Conservation (phyloP, 805 yeast species). For the Komagataella phaffii region DNA sequence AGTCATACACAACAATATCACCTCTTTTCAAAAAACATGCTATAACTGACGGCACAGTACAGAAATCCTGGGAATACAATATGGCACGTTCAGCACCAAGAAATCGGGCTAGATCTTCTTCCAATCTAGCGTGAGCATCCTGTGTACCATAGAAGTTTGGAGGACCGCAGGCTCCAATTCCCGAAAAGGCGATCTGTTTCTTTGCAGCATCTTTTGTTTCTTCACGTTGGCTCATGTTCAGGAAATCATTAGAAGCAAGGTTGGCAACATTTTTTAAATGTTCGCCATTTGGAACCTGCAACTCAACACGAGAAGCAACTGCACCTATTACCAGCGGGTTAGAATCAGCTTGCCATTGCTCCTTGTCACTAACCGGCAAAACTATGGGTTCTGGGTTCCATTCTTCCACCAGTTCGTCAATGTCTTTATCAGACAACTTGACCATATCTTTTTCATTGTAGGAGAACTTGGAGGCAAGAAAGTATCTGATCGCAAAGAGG, state of each 20-base stretch:
- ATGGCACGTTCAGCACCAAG: conserved; percentile 71
- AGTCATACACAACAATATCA: conserved; percentile 81
- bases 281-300: conserved; percentile 15
- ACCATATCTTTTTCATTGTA: conserved; percentile 63
- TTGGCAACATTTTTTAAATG: conserved; percentile 33
- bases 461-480: conserved; percentile 63
- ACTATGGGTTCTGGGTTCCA: conserved; percentile 90
- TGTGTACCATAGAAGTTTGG: conserved; percentile 96
- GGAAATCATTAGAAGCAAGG: conserved; percentile 59
- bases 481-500: conserved; percentile 74
- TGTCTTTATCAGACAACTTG: conserved; percentile 43
- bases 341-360: conserved; percentile 47
- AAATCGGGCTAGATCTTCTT: conserved; percentile 60
- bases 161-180: conserved; percentile 98
- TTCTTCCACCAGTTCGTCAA: conserved; percentile 73
- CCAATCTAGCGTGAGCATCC: conserved; percentile 75
- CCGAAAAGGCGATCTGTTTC: conserved; percentile 48
- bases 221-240: conserved; percentile 40
- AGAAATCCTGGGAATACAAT: conserved; percentile 85
- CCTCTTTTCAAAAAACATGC: conserved; percentile 95
- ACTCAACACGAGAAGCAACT: conserved; percentile 24
- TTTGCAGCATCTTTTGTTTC: conserved; percentile 39
- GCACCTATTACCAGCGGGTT: conserved; percentile 53
- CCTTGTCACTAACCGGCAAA: conserved; percentile 32
- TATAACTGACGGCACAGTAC: conserved; percentile 75